phyloP scores from a whole-genome alignment of 345 rosid genomes.

The Adansonia digitata region DNA sequence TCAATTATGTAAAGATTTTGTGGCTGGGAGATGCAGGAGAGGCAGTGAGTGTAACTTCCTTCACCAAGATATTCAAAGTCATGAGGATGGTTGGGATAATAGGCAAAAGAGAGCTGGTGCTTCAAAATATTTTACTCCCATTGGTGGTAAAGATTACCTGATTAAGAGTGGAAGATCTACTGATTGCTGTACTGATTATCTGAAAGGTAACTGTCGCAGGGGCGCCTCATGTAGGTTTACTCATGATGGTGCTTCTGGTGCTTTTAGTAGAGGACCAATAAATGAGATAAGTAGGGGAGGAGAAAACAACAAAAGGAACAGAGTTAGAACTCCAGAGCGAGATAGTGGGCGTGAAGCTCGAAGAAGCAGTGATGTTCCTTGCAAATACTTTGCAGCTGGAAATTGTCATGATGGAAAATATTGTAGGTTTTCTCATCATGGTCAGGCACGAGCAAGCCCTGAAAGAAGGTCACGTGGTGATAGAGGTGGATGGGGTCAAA shows the following conservation, averaged over 20 bases:
- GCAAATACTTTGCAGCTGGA: constrained; percentile 80
- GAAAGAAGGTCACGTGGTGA: constrained; percentile 45
- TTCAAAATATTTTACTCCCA: constrained; percentile 34
- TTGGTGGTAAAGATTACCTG: constrained; percentile 39
- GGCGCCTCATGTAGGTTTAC: constrained; percentile 36
- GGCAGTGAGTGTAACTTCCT: constrained; percentile 52
- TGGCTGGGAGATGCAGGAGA: constrained; percentile 66
- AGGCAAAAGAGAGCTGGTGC: constrained; percentile 40
- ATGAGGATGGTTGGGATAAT: constrained; percentile 49
- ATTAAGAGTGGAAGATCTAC: constrained; percentile 30
- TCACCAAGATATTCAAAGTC: constrained; percentile 42
- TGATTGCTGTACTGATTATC: constrained; percentile 30
- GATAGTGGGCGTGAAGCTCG: constrained; percentile 41
- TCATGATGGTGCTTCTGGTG: constrained; percentile 33
- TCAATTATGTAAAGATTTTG: constrained; percentile 58
- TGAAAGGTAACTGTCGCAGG: constrained; percentile 41
- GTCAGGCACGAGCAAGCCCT: constrained; percentile 39
- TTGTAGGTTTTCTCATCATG: constrained; percentile 76
- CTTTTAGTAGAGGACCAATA: constrained; percentile 26
- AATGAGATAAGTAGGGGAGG: constrained; percentile 31
- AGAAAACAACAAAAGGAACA: constrained; percentile 37
- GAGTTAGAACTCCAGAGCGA: constrained; percentile 34
- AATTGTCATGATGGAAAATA: constrained; percentile 69
- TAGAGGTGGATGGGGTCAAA: constrained; percentile 29
- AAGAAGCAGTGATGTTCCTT: constrained; percentile 47